phyloP scores from a whole-genome alignment of 1,284 basidiomycete species.

The Trichosporon ovoides region DNA sequence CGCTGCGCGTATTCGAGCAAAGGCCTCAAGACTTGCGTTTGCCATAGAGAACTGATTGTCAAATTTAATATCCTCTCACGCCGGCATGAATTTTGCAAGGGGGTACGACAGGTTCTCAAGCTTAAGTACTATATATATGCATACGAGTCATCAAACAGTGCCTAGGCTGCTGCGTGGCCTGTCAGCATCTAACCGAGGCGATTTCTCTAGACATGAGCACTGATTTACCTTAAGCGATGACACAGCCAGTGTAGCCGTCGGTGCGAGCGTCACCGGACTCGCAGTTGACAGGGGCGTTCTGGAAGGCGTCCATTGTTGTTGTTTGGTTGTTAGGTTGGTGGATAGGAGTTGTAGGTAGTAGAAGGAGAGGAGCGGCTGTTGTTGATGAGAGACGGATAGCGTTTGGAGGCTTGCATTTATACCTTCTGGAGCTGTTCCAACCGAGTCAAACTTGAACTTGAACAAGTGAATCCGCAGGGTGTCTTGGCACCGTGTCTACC shows the following conservation, averaged over 20 bases:
- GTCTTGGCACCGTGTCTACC: too few species aligned
- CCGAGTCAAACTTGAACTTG: too few species aligned
- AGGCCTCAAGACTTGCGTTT: too few species aligned
- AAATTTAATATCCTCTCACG: too few species aligned
- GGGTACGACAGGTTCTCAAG: too few species aligned
- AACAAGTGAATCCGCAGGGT: too few species aligned
- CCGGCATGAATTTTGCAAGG: too few species aligned
- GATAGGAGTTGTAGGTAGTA: not conserved
- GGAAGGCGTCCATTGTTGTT: constrained; percentile 1
- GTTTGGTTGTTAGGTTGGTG: not conserved
- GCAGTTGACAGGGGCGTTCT: not conserved
- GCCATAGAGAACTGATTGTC: too few species aligned
- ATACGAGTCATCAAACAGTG: not conserved
- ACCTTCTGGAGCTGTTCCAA: too few species aligned
- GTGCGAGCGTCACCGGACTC: not conserved
- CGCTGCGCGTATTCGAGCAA: too few species aligned
- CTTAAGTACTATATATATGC: too few species aligned
- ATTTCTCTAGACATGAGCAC: not conserved
- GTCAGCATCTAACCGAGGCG: not conserved
- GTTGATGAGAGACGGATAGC: not conserved
- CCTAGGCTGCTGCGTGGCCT: not conserved
- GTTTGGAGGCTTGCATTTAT: not conserved
- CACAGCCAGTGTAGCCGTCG: not conserved
- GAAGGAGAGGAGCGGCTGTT: not conserved
- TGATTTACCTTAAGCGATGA: not conserved